These are phyloP conservation scores for Psilocybe subaeruginosa DNA, from an alignment of 768 basidiomycete species.

Conservation along the genomic window DNA sequence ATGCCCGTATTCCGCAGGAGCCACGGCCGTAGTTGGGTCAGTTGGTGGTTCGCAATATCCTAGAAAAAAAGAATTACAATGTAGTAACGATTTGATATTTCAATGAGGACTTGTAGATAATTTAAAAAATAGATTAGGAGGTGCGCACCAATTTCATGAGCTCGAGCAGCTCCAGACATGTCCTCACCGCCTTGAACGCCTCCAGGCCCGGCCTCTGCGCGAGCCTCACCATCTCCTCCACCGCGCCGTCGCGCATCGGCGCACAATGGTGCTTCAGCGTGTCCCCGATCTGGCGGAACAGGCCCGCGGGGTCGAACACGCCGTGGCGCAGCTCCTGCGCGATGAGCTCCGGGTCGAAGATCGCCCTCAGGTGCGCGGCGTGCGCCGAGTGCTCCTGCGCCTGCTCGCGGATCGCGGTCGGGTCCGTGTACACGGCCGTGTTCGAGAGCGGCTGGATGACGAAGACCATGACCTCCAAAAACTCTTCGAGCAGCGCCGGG, in stretches of 20 bases:
- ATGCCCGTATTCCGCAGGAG: conserved; percentile 78
- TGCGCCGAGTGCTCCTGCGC: conserved; percentile 66
- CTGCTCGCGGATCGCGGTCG: conserved; percentile 60
- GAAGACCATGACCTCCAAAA: conserved; percentile 79
- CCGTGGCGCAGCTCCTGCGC: conserved; percentile 79
- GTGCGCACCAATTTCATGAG: conserved; percentile 90
- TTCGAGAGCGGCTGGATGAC: conserved; percentile 83
- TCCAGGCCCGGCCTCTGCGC: conserved; percentile 63
- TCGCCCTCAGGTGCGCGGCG: conserved; percentile 66
- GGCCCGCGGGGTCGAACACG: conserved; percentile 76
- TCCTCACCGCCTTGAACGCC: conserved; percentile 72
- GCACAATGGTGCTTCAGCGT: conserved; percentile 91
- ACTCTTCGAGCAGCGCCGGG: conserved; percentile 68
- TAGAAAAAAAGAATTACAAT: conserved; percentile 31
- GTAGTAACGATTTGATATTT: conserved; percentile 7
- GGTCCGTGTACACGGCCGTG: conserved; percentile 62
- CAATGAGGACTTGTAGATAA: too few species aligned
- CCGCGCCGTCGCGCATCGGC: conserved; percentile 85
- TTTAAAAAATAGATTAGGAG: conserved; percentile 8
- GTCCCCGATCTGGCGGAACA: conserved; percentile 79
- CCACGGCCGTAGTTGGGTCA: conserved; percentile 91
- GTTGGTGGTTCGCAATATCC: conserved; percentile 97
- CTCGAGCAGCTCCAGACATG: conserved; percentile 90
- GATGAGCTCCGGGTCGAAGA: conserved; percentile 83
- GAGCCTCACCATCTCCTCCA: conserved; percentile 81